These are phyloP conservation scores for Talaromyces sp. DNA, from an alignment of 2,329 filamentous ascomycete species.

Conservation along the genomic window DNA sequence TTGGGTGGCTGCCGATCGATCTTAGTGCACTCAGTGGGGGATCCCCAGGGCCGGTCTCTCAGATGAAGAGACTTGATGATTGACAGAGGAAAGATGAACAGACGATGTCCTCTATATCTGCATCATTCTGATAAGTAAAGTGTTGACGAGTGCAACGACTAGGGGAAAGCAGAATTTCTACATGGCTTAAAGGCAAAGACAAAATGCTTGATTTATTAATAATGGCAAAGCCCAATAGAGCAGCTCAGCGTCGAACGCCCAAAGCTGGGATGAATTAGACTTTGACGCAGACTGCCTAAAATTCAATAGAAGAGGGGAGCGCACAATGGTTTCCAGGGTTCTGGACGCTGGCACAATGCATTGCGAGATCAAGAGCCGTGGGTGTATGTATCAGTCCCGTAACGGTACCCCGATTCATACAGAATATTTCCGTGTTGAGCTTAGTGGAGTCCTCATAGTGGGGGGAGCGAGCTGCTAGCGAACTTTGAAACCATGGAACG, in stretches of 20 bases:
- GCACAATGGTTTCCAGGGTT: neutral
- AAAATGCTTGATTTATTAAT: slow-evolving; percentile 1
- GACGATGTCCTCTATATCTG: neutral
- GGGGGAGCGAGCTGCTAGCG: neutral
- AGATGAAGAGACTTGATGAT: neutral
- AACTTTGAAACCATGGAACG: neutral
- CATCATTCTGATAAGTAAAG: neutral
- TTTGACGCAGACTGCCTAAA: neutral
- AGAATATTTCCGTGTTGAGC: neutral
- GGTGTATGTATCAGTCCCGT: too few species aligned
- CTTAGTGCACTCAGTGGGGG: neutral
- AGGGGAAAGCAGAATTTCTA: neutral
- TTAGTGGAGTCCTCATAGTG: neutral
- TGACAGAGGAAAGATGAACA: neutral
- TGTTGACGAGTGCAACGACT: neutral
- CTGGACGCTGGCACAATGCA: neutral
- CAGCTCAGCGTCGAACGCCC: neutral
- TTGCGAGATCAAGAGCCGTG: neutral
- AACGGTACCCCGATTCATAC: neutral
- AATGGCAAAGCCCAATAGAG: neutral
- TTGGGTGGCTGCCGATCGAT: neutral
- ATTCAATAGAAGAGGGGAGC: neutral
- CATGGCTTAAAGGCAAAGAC: neutral
- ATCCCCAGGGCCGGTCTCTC: neutral
- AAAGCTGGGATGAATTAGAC: neutral